Base-by-base conservation (phyloP, 1,284 basidiomycete species). In the Schizophyllum amplum region DNA sequence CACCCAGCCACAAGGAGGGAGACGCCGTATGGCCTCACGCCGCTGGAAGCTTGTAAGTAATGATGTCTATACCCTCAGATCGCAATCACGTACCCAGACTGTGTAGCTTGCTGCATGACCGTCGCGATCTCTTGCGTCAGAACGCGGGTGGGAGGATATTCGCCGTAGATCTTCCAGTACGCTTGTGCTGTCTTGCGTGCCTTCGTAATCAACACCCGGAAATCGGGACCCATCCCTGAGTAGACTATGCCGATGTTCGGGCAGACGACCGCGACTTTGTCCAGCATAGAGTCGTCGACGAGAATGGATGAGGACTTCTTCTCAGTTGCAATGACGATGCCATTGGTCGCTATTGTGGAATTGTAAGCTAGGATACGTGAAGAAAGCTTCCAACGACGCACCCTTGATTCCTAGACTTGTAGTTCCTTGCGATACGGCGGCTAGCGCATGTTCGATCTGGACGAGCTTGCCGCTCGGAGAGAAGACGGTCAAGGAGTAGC, bases 221-320 rank as follows among this genome's bases (percentile, higher is more conserved):
- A 99, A 74, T 99, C 97, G 55, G 97, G 97, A 0, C 97, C 95
- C 97, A 99, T 99, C 27, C 97, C 97, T 47, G 93, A 95, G 76
- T 99, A 99, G 53, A 99, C 97, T 65, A 99, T 94, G 55, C 97
- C 97, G 64, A 99, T 98, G 75, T 98, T 98, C 48, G 97, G 97
- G 73, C 96, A 99, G 64, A 99, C 89, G 55, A 94, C 80, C 3
- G 93, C 90, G 60, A 99, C 93, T 75, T 98, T 98, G 71, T 99
- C 97, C 62, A 99, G 82, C 78, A 96, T 92, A 17, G 92, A 92
- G 72, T 98, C 94, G 77, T 99, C 97, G 62, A 99, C 93, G 61
- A 99, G 83, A 64, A 98, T 88, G 20, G 97, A 99, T 17, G 95
- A 94, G 7, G 94, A 86, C 75, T 98, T 98, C 86, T 99, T 99